Percentiles rank a stretch among this genome's conserved stretches.
Conservation (phyloP, 306 rosid species). For the Lagenaria siceraria region DNA sequence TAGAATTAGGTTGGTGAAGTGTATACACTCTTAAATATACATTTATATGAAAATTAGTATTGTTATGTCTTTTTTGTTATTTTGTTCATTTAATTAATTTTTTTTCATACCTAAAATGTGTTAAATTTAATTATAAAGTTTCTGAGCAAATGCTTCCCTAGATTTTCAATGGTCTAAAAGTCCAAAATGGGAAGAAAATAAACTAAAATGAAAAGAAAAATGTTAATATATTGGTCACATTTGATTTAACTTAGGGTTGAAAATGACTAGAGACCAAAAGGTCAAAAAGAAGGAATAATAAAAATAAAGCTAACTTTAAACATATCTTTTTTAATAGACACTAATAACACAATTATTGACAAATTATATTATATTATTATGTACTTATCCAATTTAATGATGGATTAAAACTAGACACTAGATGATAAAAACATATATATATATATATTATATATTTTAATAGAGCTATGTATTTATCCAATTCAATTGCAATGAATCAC, state of each 20-base stretch:
- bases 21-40: too few species aligned
- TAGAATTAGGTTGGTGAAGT: too few species aligned
- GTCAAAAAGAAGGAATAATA: neutral
- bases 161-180: neutral
- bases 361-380: neutral
- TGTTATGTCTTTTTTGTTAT: too few species aligned
- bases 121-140: too few species aligned
- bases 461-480: too few species aligned
- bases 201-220: neutral
- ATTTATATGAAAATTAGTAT: too few species aligned
- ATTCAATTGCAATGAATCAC: too few species aligned
- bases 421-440: too few species aligned
- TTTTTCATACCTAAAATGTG: too few species aligned
- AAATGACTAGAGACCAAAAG: neutral
- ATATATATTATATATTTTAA: too few species aligned
- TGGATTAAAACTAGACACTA: neutral
- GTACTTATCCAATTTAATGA: neutral
- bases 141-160: neutral
- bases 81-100: too few species aligned
- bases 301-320: neutral
- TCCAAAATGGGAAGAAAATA: neutral
- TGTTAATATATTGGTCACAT: neutral
- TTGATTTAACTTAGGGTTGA: neutral
- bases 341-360: neutral
- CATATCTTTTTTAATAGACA: neutral